phyloP scores from a whole-genome alignment of 345 rosid genomes.

The Luvunga scandens region DNA sequence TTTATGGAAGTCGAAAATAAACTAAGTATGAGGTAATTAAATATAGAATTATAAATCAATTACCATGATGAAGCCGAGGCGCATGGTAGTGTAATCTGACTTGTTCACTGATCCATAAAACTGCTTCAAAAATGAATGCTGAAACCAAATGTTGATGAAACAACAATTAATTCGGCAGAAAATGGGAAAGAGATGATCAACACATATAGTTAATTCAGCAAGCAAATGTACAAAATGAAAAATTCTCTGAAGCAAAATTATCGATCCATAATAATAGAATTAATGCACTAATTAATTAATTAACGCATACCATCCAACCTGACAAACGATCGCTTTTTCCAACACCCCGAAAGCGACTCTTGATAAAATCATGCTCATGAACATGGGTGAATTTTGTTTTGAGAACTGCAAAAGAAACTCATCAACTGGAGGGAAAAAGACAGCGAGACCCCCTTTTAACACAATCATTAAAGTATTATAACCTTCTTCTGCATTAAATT shows the following conservation, averaged over 20 bases:
- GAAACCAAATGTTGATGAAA: slow-evolving; percentile 10
- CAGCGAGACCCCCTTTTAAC: too few species aligned
- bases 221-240: too few species aligned
- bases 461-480: neutral
- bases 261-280: too few species aligned
- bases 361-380: slow-evolving; percentile 70
- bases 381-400: slow-evolving; percentile 44
- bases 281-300: too few species aligned
- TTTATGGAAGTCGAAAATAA: too few species aligned
- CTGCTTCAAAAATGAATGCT: slow-evolving; percentile 90
- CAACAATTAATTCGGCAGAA: too few species aligned
- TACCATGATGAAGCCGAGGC: slow-evolving; percentile 85
- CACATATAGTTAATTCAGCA: neutral
- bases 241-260: too few species aligned
- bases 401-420: slow-evolving; percentile 33
- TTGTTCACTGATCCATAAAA: slow-evolving; percentile 70
- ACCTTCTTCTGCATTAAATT: slow-evolving; percentile 37
- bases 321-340: slow-evolving; percentile 51
- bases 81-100: slow-evolving; percentile 75
- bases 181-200: neutral
- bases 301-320: slow-evolving; percentile 69
- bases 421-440: too few species aligned
- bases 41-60: neutral
- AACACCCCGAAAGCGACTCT: slow-evolving; percentile 58
- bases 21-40: too few species aligned